Evolutionary conservation across 345 rosid genomes (phyloP).

Genomic region (Eucalyptus coolabah): DNA sequence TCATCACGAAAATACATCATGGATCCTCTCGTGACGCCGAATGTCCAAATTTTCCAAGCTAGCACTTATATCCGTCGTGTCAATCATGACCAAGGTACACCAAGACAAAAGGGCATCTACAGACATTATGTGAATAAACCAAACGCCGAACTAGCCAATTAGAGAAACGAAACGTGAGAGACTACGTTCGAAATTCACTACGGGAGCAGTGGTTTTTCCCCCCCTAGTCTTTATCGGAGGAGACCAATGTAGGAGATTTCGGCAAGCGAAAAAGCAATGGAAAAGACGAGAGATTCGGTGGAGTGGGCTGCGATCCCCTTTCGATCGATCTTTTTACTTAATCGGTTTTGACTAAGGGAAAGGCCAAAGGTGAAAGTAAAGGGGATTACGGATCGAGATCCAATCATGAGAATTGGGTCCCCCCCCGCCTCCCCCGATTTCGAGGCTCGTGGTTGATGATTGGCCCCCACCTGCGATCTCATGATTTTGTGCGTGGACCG

Average conservation of each 20-base stretch:
- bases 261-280: background rate
- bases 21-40: background rate
- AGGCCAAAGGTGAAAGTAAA: background rate
- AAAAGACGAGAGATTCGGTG: background rate
- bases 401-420: conserved; percentile 6
- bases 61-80: background rate
- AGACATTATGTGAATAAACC: background rate
- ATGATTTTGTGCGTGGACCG: conserved; percentile 19
- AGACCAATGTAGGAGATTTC: background rate
- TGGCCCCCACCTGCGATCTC: conserved; percentile 7
- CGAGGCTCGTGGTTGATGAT: background rate
- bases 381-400: background rate
- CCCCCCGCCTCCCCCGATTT: background rate
- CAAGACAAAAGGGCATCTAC: background rate
- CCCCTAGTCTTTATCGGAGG: background rate
- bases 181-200: background rate
- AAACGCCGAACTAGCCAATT: background rate
- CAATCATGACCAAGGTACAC: background rate
- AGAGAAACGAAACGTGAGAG: background rate
- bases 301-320: background rate
- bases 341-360: background rate
- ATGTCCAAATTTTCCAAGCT: background rate
- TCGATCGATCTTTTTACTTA: background rate
- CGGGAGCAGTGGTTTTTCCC: background rate
- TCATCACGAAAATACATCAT: background rate